Evolutionary conservation across 2,329 filamentous ascomycete species (phyloP).

Genomic region (Pseudogymnoascus sp.): DNA sequence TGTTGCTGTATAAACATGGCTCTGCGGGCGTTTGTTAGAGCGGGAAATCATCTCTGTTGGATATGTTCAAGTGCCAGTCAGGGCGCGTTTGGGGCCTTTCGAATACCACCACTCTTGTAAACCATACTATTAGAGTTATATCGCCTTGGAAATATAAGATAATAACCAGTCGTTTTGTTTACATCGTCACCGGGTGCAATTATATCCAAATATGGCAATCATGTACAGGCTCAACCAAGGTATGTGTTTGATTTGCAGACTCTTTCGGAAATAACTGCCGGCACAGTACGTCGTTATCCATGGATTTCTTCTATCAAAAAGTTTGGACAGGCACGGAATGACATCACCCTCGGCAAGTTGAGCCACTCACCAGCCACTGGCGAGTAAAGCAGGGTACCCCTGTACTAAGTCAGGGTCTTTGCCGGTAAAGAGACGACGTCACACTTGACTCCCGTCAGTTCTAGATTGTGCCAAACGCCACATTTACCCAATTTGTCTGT

Average conservation of each 20-base stretch:
- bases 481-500: background rate
- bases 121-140: background rate
- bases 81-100: background rate
- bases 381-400: background rate
- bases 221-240: background rate
- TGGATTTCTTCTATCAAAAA: background rate
- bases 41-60: background rate
- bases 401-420: background rate
- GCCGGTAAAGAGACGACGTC: background rate
- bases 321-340: background rate
- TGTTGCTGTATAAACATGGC: background rate
- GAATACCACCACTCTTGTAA: slow-evolving; percentile 6
- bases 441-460: background rate
- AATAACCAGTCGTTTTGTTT: background rate
- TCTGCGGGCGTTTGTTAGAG: slow-evolving; percentile 2
- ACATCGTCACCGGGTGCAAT: background rate
- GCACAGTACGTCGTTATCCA: background rate
- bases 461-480: slow-evolving; percentile 1
- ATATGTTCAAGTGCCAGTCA: background rate
- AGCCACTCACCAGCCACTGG: background rate
- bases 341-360: background rate
- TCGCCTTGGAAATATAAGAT: background rate
- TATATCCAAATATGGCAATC: background rate
- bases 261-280: background rate
- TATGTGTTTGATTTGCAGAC: background rate